Evolutionary conservation across 768 basidiomycete genomes (phyloP), one percentile per base, ranked within the genome.

Genomic region (Mycena albidolilacea): DNA sequence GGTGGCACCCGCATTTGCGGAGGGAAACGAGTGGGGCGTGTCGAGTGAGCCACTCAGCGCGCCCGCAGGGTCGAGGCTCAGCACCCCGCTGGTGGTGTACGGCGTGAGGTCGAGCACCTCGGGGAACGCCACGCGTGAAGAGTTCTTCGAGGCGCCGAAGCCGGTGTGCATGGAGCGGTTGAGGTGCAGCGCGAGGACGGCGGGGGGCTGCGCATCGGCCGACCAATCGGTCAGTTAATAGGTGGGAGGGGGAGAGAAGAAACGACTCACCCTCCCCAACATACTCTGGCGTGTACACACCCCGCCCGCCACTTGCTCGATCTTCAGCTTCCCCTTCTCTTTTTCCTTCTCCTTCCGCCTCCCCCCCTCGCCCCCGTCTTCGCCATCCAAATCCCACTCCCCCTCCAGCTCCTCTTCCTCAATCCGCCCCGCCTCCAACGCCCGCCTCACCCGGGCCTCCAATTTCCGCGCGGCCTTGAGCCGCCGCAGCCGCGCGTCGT

Each of bases 271-370:
- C 80, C 96, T 85, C 38, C 96, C 96, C 72, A 96, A 88, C 92
- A 97, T 96, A n/a, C 93, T 92, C 80, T 95, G 95, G 81, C 96
- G 96, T 21, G 94, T 96, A 7, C 93, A 95, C 21, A 91, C 90
- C 65, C 87, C 86, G 76, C 93, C 93, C 58, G 90, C 82, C 1
- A 94, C 91, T 78, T 90, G 92, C 82, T 97, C 95, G 76, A 97
- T 84, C 76, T 90, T 90, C 68, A 97, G 73, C 60, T 64, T 69
- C 46, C 23, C 63, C 68, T 2, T 57, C 9, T 30, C 30, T 4
- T 41, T 44, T 7, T 6, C 19, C 10, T 50, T 50, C 85, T 37
- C 93, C 95, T 75, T 92, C 92, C 64, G 97, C 72, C 60, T 64
- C 68, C 46, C 63, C 3, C 19, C 17, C 59, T 50, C 54, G 19